Evolutionary conservation across 768 basidiomycete species (phyloP).

Genomic region (Collybia nuda): DNA sequence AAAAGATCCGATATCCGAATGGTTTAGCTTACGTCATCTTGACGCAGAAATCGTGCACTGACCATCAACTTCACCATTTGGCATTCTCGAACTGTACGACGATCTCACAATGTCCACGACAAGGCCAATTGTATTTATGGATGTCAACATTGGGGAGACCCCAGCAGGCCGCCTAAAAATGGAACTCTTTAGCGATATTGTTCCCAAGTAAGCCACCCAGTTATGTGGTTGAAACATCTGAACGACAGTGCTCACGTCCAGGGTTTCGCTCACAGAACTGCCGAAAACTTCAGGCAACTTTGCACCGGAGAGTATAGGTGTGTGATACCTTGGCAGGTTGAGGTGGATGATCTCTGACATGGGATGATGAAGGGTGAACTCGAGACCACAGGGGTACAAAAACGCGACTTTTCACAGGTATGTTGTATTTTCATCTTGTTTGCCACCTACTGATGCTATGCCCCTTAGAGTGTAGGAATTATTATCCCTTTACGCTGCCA

Average conservation of each 20-base stretch:
- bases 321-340: constrained; percentile 12
- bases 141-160: constrained; percentile 94
- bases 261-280: constrained; percentile 58
- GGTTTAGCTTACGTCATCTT: too few relatives aligned
- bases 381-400: constrained; percentile 90
- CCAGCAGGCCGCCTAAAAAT: constrained; percentile 95
- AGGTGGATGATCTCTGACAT: constrained; percentile 8
- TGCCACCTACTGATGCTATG: constrained; percentile 14
- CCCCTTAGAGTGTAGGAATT: constrained; percentile 64
- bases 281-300: constrained; percentile 96
- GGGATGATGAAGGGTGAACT: constrained; percentile 58
- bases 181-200: constrained; percentile 95
- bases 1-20: too few relatives aligned
- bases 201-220: constrained; percentile 72
- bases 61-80: too few relatives aligned
- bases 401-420: constrained; percentile 90
- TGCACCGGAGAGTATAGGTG: constrained; percentile 97
- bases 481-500: constrained; percentile 2
- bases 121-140: constrained; percentile 96
- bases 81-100: too few relatives aligned
- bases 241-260: too few relatives aligned
- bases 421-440: constrained; percentile 18
- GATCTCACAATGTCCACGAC: constrained; percentile 28
- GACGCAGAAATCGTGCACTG: too few relatives aligned
- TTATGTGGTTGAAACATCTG: too few relatives aligned